phyloP scores from a whole-genome alignment of 2,329 filamentous ascomycete species.

The Piedraia hortae region DNA sequence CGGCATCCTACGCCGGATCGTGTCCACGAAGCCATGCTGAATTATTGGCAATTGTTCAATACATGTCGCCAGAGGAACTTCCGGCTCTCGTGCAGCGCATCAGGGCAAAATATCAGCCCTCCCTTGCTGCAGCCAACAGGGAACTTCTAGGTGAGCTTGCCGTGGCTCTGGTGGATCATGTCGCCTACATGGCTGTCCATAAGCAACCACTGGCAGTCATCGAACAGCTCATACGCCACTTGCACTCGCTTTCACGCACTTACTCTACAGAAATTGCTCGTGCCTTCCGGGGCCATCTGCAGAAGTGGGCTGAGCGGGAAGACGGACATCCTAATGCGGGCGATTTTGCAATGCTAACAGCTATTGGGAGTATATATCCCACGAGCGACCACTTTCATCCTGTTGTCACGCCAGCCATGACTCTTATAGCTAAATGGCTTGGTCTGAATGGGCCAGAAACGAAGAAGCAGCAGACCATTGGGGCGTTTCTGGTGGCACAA shows the following conservation, averaged over 20 bases:
- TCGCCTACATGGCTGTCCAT: constrained; percentile 29
- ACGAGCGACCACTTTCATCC: constrained; percentile 95
- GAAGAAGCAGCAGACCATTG: constrained; percentile 38
- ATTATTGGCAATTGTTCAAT: constrained; percentile 35
- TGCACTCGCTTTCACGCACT: constrained; percentile 74
- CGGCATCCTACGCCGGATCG: constrained; percentile 58
- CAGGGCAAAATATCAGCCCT: constrained; percentile 72
- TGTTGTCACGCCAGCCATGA: constrained; percentile 68
- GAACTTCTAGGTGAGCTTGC: constrained; percentile 47
- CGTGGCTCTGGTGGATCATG: constrained; percentile 35
- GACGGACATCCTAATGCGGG: constrained; percentile 28
- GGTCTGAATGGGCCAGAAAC: constrained; percentile 36
- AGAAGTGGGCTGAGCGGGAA: constrained; percentile 21
- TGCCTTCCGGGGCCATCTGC: constrained; percentile 49
- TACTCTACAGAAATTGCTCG: constrained; percentile 53
- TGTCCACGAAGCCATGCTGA: constrained; percentile 60
- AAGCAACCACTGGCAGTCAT: constrained; percentile 31
- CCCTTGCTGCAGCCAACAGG: constrained; percentile 64
- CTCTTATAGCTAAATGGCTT: constrained; percentile 61
- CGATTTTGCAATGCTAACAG: constrained; percentile 61
- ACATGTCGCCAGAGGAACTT: constrained; percentile 34
- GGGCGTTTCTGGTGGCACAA: constrained; percentile 54
- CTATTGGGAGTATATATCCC: constrained; percentile 61
- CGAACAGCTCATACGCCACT: constrained; percentile 61
- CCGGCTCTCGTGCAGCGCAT: constrained; percentile 69